phyloP scores from a whole-genome alignment of 2,329 filamentous ascomycete genomes.

The Arthrobotrys musiformis region DNA sequence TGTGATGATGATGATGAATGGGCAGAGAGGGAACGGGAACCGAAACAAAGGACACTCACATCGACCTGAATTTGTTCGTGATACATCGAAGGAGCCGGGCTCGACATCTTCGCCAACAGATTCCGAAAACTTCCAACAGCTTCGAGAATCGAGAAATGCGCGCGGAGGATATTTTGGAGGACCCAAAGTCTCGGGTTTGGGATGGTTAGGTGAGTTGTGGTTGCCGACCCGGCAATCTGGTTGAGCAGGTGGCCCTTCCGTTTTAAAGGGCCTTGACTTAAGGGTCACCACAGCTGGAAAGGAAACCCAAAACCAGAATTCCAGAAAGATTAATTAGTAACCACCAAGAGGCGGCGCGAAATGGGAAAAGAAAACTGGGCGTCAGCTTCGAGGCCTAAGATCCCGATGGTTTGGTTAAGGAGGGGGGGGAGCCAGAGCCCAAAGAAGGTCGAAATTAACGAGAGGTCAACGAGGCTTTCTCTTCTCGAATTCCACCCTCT shows the following conservation, averaged over 20 bases:
- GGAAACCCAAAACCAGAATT: conserved; percentile 18
- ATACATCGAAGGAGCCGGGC: conserved; percentile 43
- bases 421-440: conserved; percentile 12
- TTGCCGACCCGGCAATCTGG: conserved; percentile 51
- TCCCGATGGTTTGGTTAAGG: conserved; percentile 52
- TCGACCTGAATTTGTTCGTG: conserved; percentile 41
- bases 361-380: conserved; percentile 21
- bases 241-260: conserved; percentile 52
- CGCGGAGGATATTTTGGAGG: conserved; percentile 42
- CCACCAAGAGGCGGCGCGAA: conserved; percentile 27
- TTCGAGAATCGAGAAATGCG: conserved; percentile 11
- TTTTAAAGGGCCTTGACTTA: conserved; percentile 35
- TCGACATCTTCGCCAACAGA: conserved; percentile 34
- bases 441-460: conserved; percentile 28
- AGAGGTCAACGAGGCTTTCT: neutral
- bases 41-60: conserved; percentile 26
- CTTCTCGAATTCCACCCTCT: neutral
- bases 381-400: conserved; percentile 23
- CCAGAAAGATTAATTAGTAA: conserved; percentile 18
- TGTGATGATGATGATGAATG: too few relatives aligned
- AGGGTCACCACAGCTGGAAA: conserved; percentile 36
- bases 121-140: neutral
- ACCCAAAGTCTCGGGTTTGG: conserved; percentile 53
- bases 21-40: neutral
- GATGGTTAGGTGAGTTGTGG: conserved; percentile 48